A percentile compares a stretch with the other conserved stretches of the same genome.
These are phyloP conservation scores for Alternaria novae-zelandiae DNA, from an alignment of 2,329 filamentous ascomycete genomes.

Conservation along the genomic window DNA sequence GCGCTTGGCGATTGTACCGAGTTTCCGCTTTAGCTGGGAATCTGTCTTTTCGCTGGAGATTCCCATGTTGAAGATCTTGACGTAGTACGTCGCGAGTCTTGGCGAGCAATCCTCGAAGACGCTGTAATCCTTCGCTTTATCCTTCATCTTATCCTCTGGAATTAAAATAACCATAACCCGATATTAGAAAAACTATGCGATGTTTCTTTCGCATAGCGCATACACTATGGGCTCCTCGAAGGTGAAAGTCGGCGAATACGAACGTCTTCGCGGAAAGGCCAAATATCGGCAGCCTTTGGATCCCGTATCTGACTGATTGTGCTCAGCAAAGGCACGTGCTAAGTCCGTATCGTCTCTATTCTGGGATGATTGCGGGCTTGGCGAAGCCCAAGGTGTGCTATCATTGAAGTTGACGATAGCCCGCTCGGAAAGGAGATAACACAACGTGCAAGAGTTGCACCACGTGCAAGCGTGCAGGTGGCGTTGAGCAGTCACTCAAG, in stretches of 20 bases:
- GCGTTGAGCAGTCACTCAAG: neutral
- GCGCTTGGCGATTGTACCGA: conserved; percentile 7
- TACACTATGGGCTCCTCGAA: neutral
- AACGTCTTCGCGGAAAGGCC: neutral
- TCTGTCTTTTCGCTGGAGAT: neutral
- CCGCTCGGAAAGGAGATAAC: neutral
- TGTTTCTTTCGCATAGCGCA: neutral
- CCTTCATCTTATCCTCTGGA: neutral
- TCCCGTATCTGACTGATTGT: neutral
- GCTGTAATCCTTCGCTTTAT: neutral
- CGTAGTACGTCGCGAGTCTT: neutral
- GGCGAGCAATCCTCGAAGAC: neutral
- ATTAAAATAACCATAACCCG: neutral
- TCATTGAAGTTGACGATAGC: neutral
- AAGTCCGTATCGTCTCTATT: neutral
- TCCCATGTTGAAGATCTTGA: neutral
- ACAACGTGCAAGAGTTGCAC: conserved; percentile 6
- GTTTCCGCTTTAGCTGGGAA: neutral
- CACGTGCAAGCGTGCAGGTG: conserved; percentile 2
- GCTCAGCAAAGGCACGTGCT: neutral
- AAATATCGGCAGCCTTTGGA: neutral
- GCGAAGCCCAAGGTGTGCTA: neutral
- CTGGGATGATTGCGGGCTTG: neutral
- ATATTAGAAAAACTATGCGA: neutral
- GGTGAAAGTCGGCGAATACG: neutral